These are phyloP conservation scores for Yueomyces sp. DNA, from an alignment of 1,139 yeast genomes.

Conservation along the genomic window DNA sequence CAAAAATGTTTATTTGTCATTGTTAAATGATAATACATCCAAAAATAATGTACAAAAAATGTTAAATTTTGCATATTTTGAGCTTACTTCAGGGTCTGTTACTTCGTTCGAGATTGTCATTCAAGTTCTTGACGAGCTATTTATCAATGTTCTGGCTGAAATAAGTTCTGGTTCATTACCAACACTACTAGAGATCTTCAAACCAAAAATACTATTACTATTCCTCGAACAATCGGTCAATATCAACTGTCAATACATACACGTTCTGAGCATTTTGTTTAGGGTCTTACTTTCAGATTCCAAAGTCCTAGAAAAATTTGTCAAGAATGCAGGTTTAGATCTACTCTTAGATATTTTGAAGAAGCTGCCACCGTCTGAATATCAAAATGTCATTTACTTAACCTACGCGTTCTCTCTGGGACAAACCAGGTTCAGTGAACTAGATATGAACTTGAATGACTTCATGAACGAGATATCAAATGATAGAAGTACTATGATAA, in stretches of 20 bases:
- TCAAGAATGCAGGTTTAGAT: slow-evolving; percentile 42
- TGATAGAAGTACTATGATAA: slow-evolving; percentile 10
- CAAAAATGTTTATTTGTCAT: slow-evolving; percentile 25
- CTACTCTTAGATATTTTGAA: slow-evolving; percentile 32
- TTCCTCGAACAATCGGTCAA: slow-evolving; percentile 31
- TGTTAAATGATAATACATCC: slow-evolving; percentile 30
- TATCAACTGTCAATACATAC: slow-evolving; percentile 30
- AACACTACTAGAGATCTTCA: slow-evolving; percentile 39
- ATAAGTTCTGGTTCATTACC: slow-evolving; percentile 7
- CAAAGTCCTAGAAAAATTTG: slow-evolving; percentile 36
- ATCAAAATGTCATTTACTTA: slow-evolving; percentile 15
- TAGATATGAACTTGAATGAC: background rate
- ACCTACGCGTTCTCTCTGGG: slow-evolving; percentile 9
- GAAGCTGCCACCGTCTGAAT: slow-evolving; percentile 25
- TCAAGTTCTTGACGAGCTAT: slow-evolving; percentile 7
- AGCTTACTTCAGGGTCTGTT: slow-evolving; percentile 20
- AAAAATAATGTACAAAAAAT: slow-evolving; percentile 29
- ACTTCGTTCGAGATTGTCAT: slow-evolving; percentile 9
- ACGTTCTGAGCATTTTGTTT: slow-evolving; percentile 39
- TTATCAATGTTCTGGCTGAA: slow-evolving; percentile 5
- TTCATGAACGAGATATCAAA: background rate
- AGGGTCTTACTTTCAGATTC: slow-evolving; percentile 38
- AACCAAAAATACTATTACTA: slow-evolving; percentile 56
- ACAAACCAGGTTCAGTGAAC: slow-evolving; percentile 2
- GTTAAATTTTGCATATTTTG: slow-evolving; percentile 31